phyloP scores from a whole-genome alignment of 805 yeast genomes.

The Yamadazyma philogaea region DNA sequence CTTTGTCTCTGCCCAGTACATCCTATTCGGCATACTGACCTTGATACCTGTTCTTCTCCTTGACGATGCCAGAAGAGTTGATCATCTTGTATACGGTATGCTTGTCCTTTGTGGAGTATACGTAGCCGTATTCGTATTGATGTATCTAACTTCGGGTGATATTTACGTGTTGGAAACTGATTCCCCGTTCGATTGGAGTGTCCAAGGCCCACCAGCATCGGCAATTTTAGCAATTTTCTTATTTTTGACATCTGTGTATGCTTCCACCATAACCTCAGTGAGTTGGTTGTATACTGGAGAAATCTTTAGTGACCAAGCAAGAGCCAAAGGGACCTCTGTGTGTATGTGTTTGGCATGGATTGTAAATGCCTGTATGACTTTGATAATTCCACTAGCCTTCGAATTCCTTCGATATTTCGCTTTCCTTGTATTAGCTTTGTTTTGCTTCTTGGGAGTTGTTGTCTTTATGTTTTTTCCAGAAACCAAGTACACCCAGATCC shows the following conservation, averaged over 20 bases:
- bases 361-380: conserved; percentile 33
- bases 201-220: conserved; percentile 34
- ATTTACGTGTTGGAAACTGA: background rate
- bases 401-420: conserved; percentile 36
- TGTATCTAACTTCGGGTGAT: conserved; percentile 26
- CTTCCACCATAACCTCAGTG: conserved; percentile 45
- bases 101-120: conserved; percentile 34
- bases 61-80: conserved; percentile 46
- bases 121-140: conserved; percentile 29
- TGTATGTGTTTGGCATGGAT: conserved; percentile 48
- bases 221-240: conserved; percentile 43
- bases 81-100: conserved; percentile 44
- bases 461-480: conserved; percentile 43
- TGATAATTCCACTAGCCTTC: conserved; percentile 40
- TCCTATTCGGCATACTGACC: conserved; percentile 40
- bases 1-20: conserved; percentile 36
- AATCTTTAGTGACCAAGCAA: conserved; percentile 42
- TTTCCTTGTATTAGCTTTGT: conserved; percentile 35
- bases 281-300: conserved; percentile 53
- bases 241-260: conserved; percentile 44
- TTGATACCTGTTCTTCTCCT: conserved; percentile 42
- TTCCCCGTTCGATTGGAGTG: conserved; percentile 13
- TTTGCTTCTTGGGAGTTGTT: conserved; percentile 29
- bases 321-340: conserved; percentile 46
- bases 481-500: conserved; percentile 25